Evolutionary conservation across 768 basidiomycete species (phyloP), one percentile per base, ranked within the genome.

Genomic region (Butyriboletus loyo): DNA sequence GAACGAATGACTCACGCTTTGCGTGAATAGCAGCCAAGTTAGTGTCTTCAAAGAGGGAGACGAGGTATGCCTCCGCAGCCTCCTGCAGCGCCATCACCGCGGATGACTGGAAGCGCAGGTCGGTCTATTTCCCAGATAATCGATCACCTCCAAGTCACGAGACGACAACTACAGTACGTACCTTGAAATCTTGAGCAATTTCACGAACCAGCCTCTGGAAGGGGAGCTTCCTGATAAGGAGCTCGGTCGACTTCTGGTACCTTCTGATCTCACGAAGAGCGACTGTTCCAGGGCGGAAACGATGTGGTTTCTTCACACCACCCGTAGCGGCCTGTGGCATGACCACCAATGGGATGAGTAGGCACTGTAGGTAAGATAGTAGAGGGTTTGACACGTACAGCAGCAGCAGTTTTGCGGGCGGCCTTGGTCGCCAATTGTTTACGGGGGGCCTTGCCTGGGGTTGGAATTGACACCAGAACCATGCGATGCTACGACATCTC

Each of bases 281-380:
- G 79, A 99, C 96, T 61, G 96, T 99, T 80, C 96, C 89, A 63
- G 89, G 89, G 68, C 89, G 84, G 87, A 96, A 98, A 71, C 95
- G 82, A 74, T 98, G 95, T 55, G 95, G 96, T 82, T 98, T 99
- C 95, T 98, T 98, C 66, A 97, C 94, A 85, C 94, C 94, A 76
- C 94, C 94, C 57, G 94, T 88, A 52, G 89, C 83, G 52, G 89
- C 81, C 82, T 85, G 49, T 36, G 2, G 15, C 4, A 56, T 1
- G n/a, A 55, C 15, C 32, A 59, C 46, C 51, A 35, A 22, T 41
- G 38, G 40, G 50, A 49, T 62, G 30, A 58, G 56, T 54, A 34
- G 28, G 22, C 1, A 6, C 11, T 7, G 44, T n/a, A 24, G 42
- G 35, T 24, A 28, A 27, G 17, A 41, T 37, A 49, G 51, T 31